Percentiles rank a stretch among this genome's conserved stretches.
Conservation (phyloP, 2,329 filamentous ascomycete species). For the Epicoccum sorghinum region DNA sequence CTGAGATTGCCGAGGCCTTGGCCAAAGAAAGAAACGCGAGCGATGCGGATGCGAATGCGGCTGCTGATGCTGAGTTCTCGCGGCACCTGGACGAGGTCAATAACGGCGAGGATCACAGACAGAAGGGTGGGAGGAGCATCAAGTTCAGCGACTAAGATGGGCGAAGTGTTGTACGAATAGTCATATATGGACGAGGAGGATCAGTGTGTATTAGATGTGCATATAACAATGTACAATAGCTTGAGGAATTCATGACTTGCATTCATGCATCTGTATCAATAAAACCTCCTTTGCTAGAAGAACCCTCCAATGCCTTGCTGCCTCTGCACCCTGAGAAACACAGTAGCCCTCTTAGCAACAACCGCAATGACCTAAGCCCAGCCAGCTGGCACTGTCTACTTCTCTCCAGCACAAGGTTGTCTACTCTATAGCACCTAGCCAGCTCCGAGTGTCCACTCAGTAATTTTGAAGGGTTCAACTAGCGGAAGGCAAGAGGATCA, state of each 20-base stretch:
- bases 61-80: not conserved
- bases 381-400: no score
- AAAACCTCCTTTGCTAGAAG: no score
- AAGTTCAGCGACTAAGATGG: constrained; percentile 16
- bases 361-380: no score
- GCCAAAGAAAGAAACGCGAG: not conserved
- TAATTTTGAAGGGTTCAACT: no score
- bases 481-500: no score
- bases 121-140: constrained; percentile 28
- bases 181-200: not conserved
- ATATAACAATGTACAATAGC: constrained; percentile 2
- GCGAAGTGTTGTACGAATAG: not conserved
- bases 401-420: no score
- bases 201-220: not conserved
- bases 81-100: constrained; percentile 15
- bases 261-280: not conserved
- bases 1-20: not conserved
- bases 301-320: no score
- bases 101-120: constrained; percentile 31
- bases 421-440: no score
- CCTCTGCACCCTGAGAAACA: no score
- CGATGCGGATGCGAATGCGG: not conserved
- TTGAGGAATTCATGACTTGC: not conserved
- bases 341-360: no score
- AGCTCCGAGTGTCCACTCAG: no score